Conservation (phyloP, 345 rosid genomes). For the Atalantia buxifolia region DNA sequence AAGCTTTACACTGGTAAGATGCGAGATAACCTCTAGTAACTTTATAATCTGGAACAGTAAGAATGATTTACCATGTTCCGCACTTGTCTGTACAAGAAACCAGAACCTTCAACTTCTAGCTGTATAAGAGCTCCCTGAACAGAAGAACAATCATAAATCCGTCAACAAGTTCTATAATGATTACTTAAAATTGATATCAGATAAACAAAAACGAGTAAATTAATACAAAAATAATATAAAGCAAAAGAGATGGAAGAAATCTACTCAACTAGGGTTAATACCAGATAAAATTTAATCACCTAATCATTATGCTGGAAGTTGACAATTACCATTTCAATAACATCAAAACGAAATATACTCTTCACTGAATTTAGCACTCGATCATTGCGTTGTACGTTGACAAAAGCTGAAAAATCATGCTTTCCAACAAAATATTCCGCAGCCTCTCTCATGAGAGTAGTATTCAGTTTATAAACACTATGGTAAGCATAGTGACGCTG, state of each 20-base stretch:
- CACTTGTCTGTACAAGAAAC: slow-evolving; percentile 86
- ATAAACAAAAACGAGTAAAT: too few species aligned
- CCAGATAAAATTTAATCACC: neutral
- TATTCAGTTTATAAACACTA: slow-evolving; percentile 55
- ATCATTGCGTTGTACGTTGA: slow-evolving; percentile 65
- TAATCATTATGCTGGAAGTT: neutral
- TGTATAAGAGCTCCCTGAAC: slow-evolving; percentile 70
- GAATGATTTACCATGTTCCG: slow-evolving; percentile 69
- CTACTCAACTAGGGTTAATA: neutral
- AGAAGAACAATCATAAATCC: slow-evolving; percentile 5
- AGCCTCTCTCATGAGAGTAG: slow-evolving; percentile 62
- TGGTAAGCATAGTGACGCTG: slow-evolving; percentile 68
- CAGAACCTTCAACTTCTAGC: slow-evolving; percentile 90
- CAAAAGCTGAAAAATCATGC: slow-evolving; percentile 89
- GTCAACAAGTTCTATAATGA: neutral
- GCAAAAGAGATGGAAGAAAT: neutral
- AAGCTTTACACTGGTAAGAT: neutral
- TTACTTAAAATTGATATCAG: too few species aligned
- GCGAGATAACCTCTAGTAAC: neutral
- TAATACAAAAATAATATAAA: too few species aligned
- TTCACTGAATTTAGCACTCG: slow-evolving; percentile 68
- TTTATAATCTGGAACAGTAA: neutral
- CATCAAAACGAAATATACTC: slow-evolving; percentile 59
- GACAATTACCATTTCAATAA: slow-evolving; percentile 60
- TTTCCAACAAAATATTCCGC: slow-evolving; percentile 60